Evolutionary conservation across 257 asterid species (phyloP).

Genomic region (Fraxinus quadrangulata): DNA sequence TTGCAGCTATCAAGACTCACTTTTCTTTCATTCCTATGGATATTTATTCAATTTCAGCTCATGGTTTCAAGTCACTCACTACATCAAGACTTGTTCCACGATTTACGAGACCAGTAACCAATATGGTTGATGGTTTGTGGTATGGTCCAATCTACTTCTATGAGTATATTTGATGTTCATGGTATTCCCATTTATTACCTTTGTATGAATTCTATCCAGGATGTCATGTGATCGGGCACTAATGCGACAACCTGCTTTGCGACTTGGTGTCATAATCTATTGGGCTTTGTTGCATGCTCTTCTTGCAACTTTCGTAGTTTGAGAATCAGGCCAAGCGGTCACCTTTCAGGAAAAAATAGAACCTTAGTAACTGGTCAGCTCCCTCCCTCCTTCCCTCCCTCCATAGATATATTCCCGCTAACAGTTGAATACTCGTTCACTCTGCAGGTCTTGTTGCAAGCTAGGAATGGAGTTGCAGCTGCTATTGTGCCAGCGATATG

Average conservation of each 20-base stretch:
- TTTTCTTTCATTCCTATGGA: slow-evolving; percentile 12
- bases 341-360: slow-evolving; percentile 22
- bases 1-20: slow-evolving; percentile 21
- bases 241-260: slow-evolving; percentile 92
- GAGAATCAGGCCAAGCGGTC: slow-evolving; percentile 42
- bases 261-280: slow-evolving; percentile 83
- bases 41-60: slow-evolving; percentile 61
- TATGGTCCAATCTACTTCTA: slow-evolving; percentile 30
- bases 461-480: slow-evolving; percentile 30
- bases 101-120: slow-evolving; percentile 87
- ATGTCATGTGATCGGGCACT: slow-evolving; percentile 93
- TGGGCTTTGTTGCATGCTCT: slow-evolving; percentile 90
- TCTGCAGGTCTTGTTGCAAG: slow-evolving; percentile 43
- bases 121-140: slow-evolving; percentile 93
- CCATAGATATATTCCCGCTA: background rate
- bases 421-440: slow-evolving; percentile 1
- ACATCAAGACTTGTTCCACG: slow-evolving; percentile 86
- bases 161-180: slow-evolving; percentile 4
- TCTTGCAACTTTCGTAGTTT: slow-evolving; percentile 72
- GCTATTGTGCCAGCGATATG: slow-evolving; percentile 30
- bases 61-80: slow-evolving; percentile 96
- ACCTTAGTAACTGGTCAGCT: slow-evolving; percentile 43
- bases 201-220: slow-evolving; percentile 51
- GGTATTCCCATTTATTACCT: slow-evolving; percentile 21
- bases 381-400: slow-evolving; percentile 19